Base-by-base conservation (phyloP, 495 filamentous ascomycete genomes). In the Echria macrotheca region DNA sequence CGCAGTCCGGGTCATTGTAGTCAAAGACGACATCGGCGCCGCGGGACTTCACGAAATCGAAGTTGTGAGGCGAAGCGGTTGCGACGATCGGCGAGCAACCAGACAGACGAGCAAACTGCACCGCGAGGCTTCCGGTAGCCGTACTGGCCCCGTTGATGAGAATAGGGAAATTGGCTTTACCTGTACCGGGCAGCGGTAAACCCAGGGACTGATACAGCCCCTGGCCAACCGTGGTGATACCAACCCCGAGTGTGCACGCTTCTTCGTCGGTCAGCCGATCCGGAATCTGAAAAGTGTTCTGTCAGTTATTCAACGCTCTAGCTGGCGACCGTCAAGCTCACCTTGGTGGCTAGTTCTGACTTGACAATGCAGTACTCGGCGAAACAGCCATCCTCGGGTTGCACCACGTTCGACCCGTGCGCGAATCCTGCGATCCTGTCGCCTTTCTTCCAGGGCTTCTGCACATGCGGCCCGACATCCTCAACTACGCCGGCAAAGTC, bases 401-500 rank as follows among this genome's bases (percentile, higher is more conserved):
- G 49, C 12, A 44, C 14, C 39, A 22, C n/a, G 49, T 64, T 59
- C 11, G 45, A 40, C 3, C 65, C 60, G 46, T 68, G 69, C 10
- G 52, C 58, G 23, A 74, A 64, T 22, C 71, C 71, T 40, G 66
- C 65, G 21, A 76, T 60, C n/a, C 65, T 49, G 44, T 74, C 60
- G 14, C 68, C 62, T 44, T 59, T 58, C 32, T 54, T 50, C 48
- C 59, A 63, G 37, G 53, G 42, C 40, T 55, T 57, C 18, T 62
- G 65, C 18, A 69, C 71, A n/a, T 64, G 59, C 1, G 57, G 51
- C 0, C 75, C 72, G 17, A 69, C 52, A 28, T 65, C 57, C 21
- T 72, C 66, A 32, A 76, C 65, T 8, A 63, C 52, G 2, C 73
- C 73, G n/a, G 65, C 72, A 10, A 62, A 64, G 35, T 73, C 73